A percentile compares a stretch with the other conserved stretches of the same genome.
phyloP scores from a whole-genome alignment of 805 yeast species.

The Brettanomyces custersianus region DNA sequence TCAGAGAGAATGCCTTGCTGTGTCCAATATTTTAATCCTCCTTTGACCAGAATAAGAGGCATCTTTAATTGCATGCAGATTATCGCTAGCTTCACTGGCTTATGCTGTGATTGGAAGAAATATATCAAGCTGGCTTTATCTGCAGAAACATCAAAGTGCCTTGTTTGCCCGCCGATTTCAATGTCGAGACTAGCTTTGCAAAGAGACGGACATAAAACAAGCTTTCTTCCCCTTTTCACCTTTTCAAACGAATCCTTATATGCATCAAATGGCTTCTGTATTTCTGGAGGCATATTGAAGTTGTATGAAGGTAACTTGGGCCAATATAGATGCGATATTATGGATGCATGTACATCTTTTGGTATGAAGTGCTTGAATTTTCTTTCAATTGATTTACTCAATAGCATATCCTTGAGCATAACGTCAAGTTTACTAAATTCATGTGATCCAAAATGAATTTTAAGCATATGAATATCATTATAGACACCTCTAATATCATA shows the following conservation, averaged over 20 bases:
- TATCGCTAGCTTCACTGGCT: constrained; percentile 19
- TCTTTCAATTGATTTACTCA: constrained; percentile 40
- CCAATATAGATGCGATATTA: constrained; percentile 81
- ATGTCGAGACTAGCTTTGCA: constrained; percentile 60
- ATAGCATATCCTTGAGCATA: constrained; percentile 67
- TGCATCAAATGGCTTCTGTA: constrained; percentile 32
- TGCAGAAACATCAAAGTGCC: constrained; percentile 47
- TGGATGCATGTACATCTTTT: constrained; percentile 39
- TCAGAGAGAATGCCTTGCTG: constrained; percentile 43
- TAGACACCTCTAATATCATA: constrained; percentile 33
- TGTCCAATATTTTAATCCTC: constrained; percentile 54
- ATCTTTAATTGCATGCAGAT: constrained; percentile 32
- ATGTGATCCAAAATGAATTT: constrained; percentile 54
- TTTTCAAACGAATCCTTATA: constrained; percentile 34
- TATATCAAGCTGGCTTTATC: constrained; percentile 55
- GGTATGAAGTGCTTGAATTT: constrained; percentile 18
- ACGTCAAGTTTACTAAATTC: constrained; percentile 68
- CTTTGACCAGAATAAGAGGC: constrained; percentile 30
- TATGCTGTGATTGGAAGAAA: constrained; percentile 17
- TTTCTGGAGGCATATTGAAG: constrained; percentile 39
- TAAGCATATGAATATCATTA: constrained; percentile 42
- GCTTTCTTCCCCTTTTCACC: constrained; percentile 46
- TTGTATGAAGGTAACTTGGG: constrained; percentile 39
- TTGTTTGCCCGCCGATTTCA: constrained; percentile 34
- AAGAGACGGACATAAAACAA: constrained; percentile 46